A percentile compares a stretch with the other conserved stretches of the same genome.
Conservation (phyloP, 1,284 basidiomycete genomes). For the Ceratobasidium sp. region DNA sequence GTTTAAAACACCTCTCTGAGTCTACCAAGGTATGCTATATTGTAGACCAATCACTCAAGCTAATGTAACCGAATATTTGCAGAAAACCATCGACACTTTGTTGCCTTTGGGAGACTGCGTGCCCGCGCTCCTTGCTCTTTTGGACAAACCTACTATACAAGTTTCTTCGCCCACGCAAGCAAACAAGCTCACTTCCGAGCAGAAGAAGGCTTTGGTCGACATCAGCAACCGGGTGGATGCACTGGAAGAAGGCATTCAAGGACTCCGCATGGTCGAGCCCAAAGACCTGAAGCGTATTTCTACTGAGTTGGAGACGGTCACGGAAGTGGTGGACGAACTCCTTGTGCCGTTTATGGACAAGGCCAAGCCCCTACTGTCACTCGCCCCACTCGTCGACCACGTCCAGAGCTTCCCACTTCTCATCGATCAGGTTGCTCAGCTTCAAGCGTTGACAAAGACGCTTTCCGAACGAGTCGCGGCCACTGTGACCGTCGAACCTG, state of each 20-base stretch:
- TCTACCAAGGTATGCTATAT: not conserved
- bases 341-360: not conserved
- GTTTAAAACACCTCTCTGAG: not conserved
- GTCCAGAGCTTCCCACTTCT: not conserved
- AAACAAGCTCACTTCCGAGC: not conserved
- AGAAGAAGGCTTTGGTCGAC: not conserved
- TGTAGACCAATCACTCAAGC: not conserved
- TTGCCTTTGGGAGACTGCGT: not conserved
- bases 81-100: not conserved
- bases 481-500: not conserved
- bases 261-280: not conserved
- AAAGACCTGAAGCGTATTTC: not conserved
- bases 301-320: not conserved
- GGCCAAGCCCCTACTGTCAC: not conserved
- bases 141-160: not conserved
- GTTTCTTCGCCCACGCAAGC: not conserved
- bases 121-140: not conserved
- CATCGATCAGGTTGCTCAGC: not conserved
- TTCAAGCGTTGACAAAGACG: not conserved
- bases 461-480: not conserved
- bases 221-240: not conserved
- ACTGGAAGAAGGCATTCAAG: not conserved
- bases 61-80: not conserved
- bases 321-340: not conserved
- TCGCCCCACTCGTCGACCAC: constrained; percentile 4